A percentile compares a stretch with the other conserved stretches of the same genome.
phyloP scores from a whole-genome alignment of 2,329 filamentous ascomycete species.

The Aspergillus tubingensis region DNA sequence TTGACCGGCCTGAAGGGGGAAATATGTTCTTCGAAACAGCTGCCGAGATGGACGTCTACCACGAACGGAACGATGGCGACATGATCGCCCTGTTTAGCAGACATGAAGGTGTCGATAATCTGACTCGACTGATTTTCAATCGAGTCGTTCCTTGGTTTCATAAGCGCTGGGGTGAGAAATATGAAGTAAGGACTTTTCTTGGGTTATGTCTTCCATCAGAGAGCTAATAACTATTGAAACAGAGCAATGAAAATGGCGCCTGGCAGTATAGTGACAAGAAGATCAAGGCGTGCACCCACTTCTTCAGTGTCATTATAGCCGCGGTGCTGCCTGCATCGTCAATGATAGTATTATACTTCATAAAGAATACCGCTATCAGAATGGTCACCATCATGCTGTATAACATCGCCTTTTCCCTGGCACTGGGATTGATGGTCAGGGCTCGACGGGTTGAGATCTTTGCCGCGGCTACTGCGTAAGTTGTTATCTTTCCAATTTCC shows the following conservation, averaged over 20 bases:
- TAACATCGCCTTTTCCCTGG: conserved; percentile 4
- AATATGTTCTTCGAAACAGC: neutral
- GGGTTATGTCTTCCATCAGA: neutral
- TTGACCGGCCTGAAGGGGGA: neutral
- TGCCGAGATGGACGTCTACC: neutral
- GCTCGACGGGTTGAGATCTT: conserved; percentile 6
- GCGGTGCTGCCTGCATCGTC: conserved; percentile 7
- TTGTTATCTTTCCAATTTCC: neutral
- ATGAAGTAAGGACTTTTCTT: neutral
- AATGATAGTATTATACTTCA: conserved; percentile 2
- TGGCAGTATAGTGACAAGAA: conserved; percentile 1
- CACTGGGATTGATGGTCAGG: conserved; percentile 1
- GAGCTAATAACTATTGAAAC: neutral
- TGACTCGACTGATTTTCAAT: conserved; percentile 4
- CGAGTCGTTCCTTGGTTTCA: conserved; percentile 3
- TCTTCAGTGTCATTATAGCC: neutral
- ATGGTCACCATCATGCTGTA: conserved; percentile 7
- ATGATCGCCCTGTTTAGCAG: neutral
- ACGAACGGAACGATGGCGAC: neutral
- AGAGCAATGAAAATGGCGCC: neutral
- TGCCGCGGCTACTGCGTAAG: conserved; percentile 11
- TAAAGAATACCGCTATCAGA: neutral
- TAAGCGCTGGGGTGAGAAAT: neutral
- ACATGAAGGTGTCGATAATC: conserved; percentile 1
- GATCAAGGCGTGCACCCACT: neutral